Base-by-base conservation (phyloP, 208 protist genomes). In the Trypanosoma theileri region DNA sequence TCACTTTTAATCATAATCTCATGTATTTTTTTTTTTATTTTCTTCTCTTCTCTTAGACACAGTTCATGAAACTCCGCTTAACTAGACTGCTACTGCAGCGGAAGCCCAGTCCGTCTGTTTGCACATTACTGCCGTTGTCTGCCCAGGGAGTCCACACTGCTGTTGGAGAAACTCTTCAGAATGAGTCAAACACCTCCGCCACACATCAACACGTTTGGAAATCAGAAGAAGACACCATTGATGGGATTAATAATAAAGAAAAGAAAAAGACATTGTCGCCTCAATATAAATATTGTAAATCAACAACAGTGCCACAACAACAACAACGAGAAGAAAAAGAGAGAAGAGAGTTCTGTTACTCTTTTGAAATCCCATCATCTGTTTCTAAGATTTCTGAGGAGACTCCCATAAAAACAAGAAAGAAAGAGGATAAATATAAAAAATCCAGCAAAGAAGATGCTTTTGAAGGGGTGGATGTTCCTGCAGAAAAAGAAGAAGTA, bases 401-500 rank as follows among this genome's bases (percentile, higher is more conserved):
- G 28, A 35, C 28, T 35, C 28, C 28, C 28, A 35, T 24, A 11
- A 16, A 16, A 50, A 35, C 6, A 11, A 41, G 19, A 26, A 50
- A 40, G n/a, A 50, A 28, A 21, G 31, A 3, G 6, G 4, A 35
- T 35, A 35, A 8, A 65, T 24, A 24, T 4, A 53, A 53, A 42
- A 19, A 58, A 48, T 41, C 17, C 13, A 53, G 19, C 6, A 35
- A 51, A n/a, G 17, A 51, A 42, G 31, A 71, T 51, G 4, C 12
- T 16, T 12, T 13, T 13, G 26, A 8, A 10, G 19, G 58, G 1
- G 11, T 24, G 2, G 26, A 48, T 21, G 64, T 81, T 17, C 73
- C 52, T 48, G 45, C 17, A 12, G 85, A 91, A 35, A 81, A 91
- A 63, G 40, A 40, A 7, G 65, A 28, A 0, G 78, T 84, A 40